Evolutionary conservation across 2,329 filamentous ascomycete species (phyloP), one percentile per base, ranked within the genome.

Genomic region (Westerdykella ornata): DNA sequence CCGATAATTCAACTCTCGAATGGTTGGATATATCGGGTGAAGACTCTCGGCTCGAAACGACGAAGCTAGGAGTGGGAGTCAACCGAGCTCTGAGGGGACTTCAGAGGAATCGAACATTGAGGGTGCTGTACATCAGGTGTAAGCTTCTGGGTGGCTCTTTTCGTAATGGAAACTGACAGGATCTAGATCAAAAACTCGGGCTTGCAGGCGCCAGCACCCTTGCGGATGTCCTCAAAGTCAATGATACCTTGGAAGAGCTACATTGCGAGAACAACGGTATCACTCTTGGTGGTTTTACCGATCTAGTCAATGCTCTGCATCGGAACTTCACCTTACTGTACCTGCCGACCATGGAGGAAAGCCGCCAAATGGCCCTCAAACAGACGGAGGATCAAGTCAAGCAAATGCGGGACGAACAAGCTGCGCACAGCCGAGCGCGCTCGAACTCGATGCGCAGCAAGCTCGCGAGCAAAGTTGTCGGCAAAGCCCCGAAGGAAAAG

Each of bases 221-320:
- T 28, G 78, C 82, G 2, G 81, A 82, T 14, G 81, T 86, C 13
- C 66, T 86, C 28, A 78, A 82, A 53, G 72, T 72, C 46, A 86
- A 86, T 53, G 70, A 63, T 2, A 76, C 75, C 1, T 66, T 87
- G 4, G 72, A 74, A 18, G 78, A 85, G 56, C 71, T 87, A 5
- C 73, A 84, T 52, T 86, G 82, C 60, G 81, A 83, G 47, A 80
- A 83, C 59, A 87, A 87, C 54, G 78, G 80, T 41, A 83, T 85
- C 41, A 81, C 80, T 35, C 69, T 85, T n/a, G 78, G 82, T 48
- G 81, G 80, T 1, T 81, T 84, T 48, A 84, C 80, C 0, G 79
- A 81, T 38, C 67, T 85, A 5, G 78, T 86, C 37, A 82, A 85
- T 53, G 75, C 80, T 14, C 65, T 86, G n/a, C 74, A 81, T 44